These are phyloP conservation scores for Cocos nucifera DNA, from an alignment of 176 grass and related monocot genomes.

Conservation along the genomic window DNA sequence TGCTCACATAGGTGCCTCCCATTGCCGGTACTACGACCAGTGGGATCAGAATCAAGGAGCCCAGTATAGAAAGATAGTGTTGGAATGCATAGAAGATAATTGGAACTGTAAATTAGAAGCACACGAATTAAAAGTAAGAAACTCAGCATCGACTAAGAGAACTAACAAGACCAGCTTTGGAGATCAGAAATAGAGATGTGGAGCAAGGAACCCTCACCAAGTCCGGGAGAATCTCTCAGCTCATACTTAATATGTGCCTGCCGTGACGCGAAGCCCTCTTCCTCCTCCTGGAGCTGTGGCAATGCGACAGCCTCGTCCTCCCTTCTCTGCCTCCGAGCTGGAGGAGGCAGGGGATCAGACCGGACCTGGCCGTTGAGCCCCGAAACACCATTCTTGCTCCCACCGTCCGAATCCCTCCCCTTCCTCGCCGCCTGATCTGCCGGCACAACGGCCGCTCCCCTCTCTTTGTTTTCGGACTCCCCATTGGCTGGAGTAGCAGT, in stretches of 20 bases:
- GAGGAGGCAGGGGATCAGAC: constrained; percentile 11
- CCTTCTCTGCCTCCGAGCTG: constrained; percentile 1
- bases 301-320: constrained; percentile 13
- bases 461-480: constrained; percentile 6
- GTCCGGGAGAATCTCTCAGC: constrained; percentile 71
- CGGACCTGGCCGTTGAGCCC: constrained; percentile 37
- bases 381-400: neutral
- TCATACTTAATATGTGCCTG: constrained; percentile 70
- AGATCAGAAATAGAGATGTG: neutral
- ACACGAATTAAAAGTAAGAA: too few species aligned
- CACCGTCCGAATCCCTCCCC: constrained; percentile 46
- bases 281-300: constrained; percentile 51
- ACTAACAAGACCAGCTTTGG: neutral
- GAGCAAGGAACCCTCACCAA: constrained; percentile 34
- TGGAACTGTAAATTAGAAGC: constrained; percentile 40
- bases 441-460: neutral
- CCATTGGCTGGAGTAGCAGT: constrained; percentile 5
- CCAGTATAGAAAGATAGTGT: constrained; percentile 92
- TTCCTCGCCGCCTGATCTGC: constrained; percentile 20
- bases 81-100: constrained; percentile 62
- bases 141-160: neutral
- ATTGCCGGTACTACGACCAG: constrained; percentile 86
- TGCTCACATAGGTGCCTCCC: constrained; percentile 75
- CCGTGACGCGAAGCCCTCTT: constrained; percentile 35
- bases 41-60: constrained; percentile 85